Conservation (phyloP, 1,139 yeast genomes). For the Yamadazyma triangularis region DNA sequence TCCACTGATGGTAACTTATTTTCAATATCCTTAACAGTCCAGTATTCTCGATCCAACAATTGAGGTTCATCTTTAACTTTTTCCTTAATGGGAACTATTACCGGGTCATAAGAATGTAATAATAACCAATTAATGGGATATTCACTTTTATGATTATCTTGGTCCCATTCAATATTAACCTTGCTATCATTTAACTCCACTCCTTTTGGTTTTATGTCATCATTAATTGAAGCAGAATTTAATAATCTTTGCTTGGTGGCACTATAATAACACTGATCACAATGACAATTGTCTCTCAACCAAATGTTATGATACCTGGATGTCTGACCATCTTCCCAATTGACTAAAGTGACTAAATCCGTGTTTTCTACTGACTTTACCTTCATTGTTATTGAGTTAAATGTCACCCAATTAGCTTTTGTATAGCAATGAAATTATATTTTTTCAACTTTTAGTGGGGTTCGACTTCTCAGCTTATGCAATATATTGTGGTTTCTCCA, state of each 20-base stretch:
- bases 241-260: constrained; percentile 62
- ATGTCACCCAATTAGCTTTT: no score
- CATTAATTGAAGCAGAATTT: constrained; percentile 53
- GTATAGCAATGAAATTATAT: no score
- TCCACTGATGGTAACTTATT: constrained; percentile 49
- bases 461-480: no score
- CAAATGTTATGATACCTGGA: constrained; percentile 50
- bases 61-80: constrained; percentile 28
- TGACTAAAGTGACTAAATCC: neutral
- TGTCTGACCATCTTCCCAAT: constrained; percentile 2
- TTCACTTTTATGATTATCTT: constrained; percentile 45
- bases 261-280: constrained; percentile 55
- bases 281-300: constrained; percentile 70
- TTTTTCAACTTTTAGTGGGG: no score
- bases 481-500: no score
- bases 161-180: constrained; percentile 40
- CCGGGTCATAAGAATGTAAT: constrained; percentile 58
- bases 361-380: neutral
- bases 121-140: constrained; percentile 51
- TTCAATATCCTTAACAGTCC: constrained; percentile 49
- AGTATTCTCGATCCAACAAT: constrained; percentile 27
- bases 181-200: constrained; percentile 12
- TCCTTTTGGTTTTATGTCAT: constrained; percentile 36
- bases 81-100: constrained; percentile 25
- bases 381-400: no score